These are phyloP conservation scores for Alnus glutinosa DNA, from an alignment of 306 rosid species.

Conservation along the genomic window DNA sequence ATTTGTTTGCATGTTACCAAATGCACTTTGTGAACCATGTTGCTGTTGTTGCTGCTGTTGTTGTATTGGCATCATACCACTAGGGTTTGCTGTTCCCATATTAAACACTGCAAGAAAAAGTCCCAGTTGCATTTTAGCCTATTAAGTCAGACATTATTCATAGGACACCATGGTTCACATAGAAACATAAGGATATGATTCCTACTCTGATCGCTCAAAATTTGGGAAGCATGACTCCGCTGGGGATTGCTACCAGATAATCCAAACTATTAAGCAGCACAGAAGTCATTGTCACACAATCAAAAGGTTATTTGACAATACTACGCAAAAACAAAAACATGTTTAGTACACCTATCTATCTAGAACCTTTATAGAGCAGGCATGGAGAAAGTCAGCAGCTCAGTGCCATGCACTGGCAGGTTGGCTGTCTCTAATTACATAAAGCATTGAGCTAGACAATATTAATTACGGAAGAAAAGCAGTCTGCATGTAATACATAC, in stretches of 20 bases:
- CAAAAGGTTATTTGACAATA: conserved; percentile 9
- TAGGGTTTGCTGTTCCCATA: conserved; percentile 74
- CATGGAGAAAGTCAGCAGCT: neutral
- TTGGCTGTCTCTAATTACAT: neutral
- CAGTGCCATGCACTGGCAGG: neutral
- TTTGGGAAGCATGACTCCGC: conserved; percentile 78
- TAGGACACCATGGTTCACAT: neutral
- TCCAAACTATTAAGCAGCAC: conserved; percentile 45
- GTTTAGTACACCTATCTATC: neutral
- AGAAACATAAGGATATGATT: conserved; percentile 22
- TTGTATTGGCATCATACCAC: conserved; percentile 73
- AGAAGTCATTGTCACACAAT: conserved; percentile 16
- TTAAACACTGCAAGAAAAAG: conserved; percentile 68
- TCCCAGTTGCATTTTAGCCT: conserved; percentile 22
- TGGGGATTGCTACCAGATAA: conserved; percentile 81
- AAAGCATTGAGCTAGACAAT: neutral
- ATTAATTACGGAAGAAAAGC: neutral
- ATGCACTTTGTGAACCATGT: conserved; percentile 68
- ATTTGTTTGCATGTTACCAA: conserved; percentile 68
- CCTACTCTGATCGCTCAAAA: conserved; percentile 85
- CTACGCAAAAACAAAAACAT: conserved; percentile 9
- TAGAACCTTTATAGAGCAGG: neutral
- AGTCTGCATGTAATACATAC: neutral
- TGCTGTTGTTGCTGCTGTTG: conserved; percentile 65
- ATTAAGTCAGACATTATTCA: neutral